Evolutionary conservation across 306 rosid species (phyloP).

Genomic region (Inga leiocalycina): DNA sequence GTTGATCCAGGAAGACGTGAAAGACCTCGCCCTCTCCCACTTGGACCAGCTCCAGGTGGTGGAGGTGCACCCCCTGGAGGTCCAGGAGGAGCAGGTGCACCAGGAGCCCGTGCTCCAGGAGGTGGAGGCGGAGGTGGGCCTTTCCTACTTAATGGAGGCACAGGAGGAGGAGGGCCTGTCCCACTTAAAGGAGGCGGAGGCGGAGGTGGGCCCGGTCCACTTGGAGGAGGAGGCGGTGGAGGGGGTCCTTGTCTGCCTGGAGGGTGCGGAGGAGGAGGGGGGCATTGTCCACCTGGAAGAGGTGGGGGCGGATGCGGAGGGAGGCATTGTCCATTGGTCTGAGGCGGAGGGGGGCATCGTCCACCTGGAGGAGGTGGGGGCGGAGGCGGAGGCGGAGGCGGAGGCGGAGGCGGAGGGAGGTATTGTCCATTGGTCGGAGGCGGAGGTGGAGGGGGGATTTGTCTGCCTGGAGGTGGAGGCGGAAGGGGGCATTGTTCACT

Average conservation of each 20-base stretch:
- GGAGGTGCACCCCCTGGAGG: slow-evolving; percentile 72
- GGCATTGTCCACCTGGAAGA: neutral
- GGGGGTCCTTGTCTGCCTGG: slow-evolving; percentile 28
- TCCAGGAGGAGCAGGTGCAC: slow-evolving; percentile 65
- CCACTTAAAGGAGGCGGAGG: slow-evolving; percentile 51
- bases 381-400: neutral
- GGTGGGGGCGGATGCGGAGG: neutral
- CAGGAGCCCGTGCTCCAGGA: slow-evolving; percentile 34
- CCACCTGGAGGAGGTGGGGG: neutral
- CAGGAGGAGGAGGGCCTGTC: slow-evolving; percentile 46
- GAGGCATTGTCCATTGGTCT: neutral
- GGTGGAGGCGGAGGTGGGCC: slow-evolving; percentile 45
- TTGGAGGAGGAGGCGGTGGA: slow-evolving; percentile 53
- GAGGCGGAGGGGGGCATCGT: neutral
- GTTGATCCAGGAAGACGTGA: slow-evolving; percentile 58
- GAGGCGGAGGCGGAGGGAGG: neutral
- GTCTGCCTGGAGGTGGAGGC: slow-evolving; percentile 31
- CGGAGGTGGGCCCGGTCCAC: slow-evolving; percentile 47
- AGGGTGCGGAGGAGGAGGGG: slow-evolving; percentile 44
- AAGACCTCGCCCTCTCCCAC: slow-evolving; percentile 92
- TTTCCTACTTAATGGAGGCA: slow-evolving; percentile 43
- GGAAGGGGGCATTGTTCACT: neutral
- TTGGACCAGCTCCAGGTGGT: slow-evolving; percentile 60
- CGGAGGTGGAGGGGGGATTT: neutral
- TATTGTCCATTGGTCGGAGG: neutral